phyloP scores from a whole-genome alignment of 352 stramenopile genomes.

The Phytophthora pluvialis region DNA sequence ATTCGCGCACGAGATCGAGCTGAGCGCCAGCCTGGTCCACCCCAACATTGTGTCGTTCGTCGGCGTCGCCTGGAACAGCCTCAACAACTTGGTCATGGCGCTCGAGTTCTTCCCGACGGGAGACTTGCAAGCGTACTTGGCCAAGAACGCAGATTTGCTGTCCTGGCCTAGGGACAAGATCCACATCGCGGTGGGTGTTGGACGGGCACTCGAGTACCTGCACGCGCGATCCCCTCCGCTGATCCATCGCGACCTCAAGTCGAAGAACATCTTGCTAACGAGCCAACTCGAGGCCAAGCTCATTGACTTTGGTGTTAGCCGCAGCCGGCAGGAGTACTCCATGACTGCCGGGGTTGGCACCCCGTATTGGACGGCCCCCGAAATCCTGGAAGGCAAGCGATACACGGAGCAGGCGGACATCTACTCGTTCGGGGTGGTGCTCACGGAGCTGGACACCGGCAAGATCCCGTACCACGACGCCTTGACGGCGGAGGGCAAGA shows the following conservation, averaged over 20 bases:
- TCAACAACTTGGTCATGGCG: constrained; percentile 52
- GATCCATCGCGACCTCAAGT: constrained; percentile 47
- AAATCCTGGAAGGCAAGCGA: constrained; percentile 35
- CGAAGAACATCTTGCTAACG: constrained; percentile 77
- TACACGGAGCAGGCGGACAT: constrained; percentile 47
- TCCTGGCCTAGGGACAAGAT: constrained; percentile 45
- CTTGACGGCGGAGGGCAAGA: constrained; percentile 27
- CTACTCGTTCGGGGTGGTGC: constrained; percentile 49
- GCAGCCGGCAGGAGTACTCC: constrained; percentile 27
- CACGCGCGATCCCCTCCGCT: constrained; percentile 32
- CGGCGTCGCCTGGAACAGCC: constrained; percentile 53
- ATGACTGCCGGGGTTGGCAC: constrained; percentile 39
- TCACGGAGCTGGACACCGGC: constrained; percentile 42
- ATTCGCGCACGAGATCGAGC: constrained; percentile 46
- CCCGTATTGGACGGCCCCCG: constrained; percentile 43
- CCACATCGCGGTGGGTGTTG: constrained; percentile 41
- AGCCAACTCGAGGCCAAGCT: constrained; percentile 63
- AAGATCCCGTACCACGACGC: constrained; percentile 43
- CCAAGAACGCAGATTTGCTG: constrained; percentile 25
- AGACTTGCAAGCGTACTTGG: constrained; percentile 48
- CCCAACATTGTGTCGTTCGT: constrained; percentile 45
- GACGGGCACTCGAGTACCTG: constrained; percentile 40
- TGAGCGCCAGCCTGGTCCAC: constrained; percentile 40
- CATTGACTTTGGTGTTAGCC: constrained; percentile 48
- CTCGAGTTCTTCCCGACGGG: constrained; percentile 52